These are phyloP conservation scores for Apiospora malaysiana DNA, from an alignment of 2,329 filamentous ascomycete genomes.

Conservation along the genomic window DNA sequence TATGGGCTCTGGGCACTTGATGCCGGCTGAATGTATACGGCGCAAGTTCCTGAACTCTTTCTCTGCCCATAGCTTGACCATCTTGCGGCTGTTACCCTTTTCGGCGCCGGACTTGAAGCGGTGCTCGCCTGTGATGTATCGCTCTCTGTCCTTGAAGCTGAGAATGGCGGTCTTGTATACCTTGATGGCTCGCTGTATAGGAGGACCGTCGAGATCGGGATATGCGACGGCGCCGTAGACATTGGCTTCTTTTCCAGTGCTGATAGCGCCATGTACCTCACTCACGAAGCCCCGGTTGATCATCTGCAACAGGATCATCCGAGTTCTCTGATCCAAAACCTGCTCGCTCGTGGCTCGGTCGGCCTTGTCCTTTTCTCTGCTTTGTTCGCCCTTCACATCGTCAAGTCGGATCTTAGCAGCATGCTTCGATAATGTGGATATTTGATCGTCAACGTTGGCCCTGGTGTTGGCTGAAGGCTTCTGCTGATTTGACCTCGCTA, in stretches of 20 bases:
- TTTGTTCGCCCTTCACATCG: slow-evolving; percentile 59
- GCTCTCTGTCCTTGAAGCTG: slow-evolving; percentile 96
- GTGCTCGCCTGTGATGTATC: slow-evolving; percentile 94
- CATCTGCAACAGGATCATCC: slow-evolving; percentile 95
- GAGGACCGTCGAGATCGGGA: slow-evolving; percentile 56
- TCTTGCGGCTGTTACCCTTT: slow-evolving; percentile 92
- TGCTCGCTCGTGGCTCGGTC: slow-evolving; percentile 95
- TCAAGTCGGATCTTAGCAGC: slow-evolving; percentile 85
- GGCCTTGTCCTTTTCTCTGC: slow-evolving; percentile 79
- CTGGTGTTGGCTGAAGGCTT: slow-evolving; percentile 81
- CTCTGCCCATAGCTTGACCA: slow-evolving; percentile 99
- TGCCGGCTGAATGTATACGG: slow-evolving; percentile 80
- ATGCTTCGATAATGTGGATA: slow-evolving; percentile 82
- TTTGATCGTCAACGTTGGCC: slow-evolving; percentile 84
- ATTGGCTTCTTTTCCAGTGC: slow-evolving; percentile 97
- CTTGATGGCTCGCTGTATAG: slow-evolving; percentile 87
- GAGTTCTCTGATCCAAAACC: slow-evolving; percentile 90
- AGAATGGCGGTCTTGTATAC: slow-evolving; percentile 99
- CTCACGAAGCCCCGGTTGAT: slow-evolving; percentile 90
- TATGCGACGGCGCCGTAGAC: slow-evolving; percentile 87
- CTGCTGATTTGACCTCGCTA: slow-evolving; percentile 77
- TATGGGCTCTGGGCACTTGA: slow-evolving; percentile 89
- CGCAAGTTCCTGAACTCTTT: slow-evolving; percentile 97
- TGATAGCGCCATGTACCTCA: slow-evolving; percentile 93
- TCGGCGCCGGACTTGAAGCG: slow-evolving; percentile 90